These are phyloP conservation scores for Thermochaetoides dissita DNA, from an alignment of 2,329 filamentous ascomycete species.

Conservation along the genomic window DNA sequence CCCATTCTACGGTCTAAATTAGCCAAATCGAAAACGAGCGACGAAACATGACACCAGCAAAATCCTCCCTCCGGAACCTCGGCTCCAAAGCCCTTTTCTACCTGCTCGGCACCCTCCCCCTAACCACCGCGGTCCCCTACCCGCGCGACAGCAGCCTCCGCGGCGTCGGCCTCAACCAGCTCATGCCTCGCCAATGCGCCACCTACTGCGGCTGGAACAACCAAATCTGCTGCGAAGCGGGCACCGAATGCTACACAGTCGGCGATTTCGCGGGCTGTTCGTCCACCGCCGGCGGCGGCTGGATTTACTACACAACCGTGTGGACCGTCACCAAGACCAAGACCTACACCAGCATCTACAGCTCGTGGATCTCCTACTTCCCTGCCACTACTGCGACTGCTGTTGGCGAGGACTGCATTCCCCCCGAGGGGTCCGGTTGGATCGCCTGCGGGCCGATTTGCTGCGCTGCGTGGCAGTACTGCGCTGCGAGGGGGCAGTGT, in stretches of 20 bases:
- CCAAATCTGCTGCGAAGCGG: constrained; percentile 39
- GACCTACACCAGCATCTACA: constrained; percentile 38
- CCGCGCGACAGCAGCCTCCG: constrained; percentile 27
- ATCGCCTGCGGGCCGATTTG: constrained; percentile 54
- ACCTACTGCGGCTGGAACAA: constrained; percentile 40
- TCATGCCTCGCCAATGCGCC: constrained; percentile 35
- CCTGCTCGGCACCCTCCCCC: constrained; percentile 21
- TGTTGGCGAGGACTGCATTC: constrained; percentile 34
- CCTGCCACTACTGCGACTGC: constrained; percentile 29
- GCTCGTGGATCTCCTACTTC: constrained; percentile 26
- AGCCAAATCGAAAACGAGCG: no score
- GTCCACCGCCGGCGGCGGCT: constrained; percentile 19
- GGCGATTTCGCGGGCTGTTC: constrained; percentile 37
- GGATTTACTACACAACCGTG: constrained; percentile 36
- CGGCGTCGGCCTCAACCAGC: constrained; percentile 34
- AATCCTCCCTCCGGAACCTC: constrained; percentile 3
- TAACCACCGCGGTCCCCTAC: constrained; percentile 10
- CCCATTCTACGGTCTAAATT: no score
- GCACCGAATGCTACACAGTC: constrained; percentile 37
- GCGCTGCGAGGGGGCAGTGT: constrained; percentile 45
- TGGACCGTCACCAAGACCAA: constrained; percentile 47
- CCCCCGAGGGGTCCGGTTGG: constrained; percentile 34
- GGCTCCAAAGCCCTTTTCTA: constrained; percentile 24
- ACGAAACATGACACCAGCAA: constrained; percentile 5
- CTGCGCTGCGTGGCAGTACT: constrained; percentile 58